Percentiles rank a stretch among this genome's conserved stretches.
Conservation (phyloP, 1,139 yeast species). For the Suhomyces guaymorum region DNA sequence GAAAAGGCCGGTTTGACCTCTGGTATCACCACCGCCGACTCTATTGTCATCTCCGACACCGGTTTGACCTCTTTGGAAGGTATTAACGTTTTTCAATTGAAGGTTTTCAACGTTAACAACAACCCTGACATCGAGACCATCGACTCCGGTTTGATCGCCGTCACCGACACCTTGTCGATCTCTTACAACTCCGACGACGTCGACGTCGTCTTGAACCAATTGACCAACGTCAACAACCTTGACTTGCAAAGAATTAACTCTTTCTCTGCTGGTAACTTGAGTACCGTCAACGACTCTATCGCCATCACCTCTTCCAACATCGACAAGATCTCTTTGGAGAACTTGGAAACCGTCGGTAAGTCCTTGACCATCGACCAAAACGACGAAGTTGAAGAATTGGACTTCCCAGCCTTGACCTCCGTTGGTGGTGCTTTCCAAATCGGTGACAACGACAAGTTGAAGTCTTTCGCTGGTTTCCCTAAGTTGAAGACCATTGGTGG, state of each 20-base stretch:
- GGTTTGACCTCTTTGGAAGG: slow-evolving; percentile 77
- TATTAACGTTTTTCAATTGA: slow-evolving; percentile 70
- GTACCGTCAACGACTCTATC: slow-evolving; percentile 74
- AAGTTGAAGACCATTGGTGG: slow-evolving; percentile 76
- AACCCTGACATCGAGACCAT: slow-evolving; percentile 63
- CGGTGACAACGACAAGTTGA: slow-evolving; percentile 76
- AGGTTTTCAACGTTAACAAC: slow-evolving; percentile 86
- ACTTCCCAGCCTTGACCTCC: slow-evolving; percentile 66
- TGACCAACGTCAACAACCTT: slow-evolving; percentile 82
- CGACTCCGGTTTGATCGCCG: slow-evolving; percentile 72
- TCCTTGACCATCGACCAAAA: slow-evolving; percentile 77
- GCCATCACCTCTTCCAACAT: slow-evolving; percentile 70
- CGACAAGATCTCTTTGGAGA: slow-evolving; percentile 55
- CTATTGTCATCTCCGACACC: slow-evolving; percentile 82
- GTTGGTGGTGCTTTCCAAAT: slow-evolving; percentile 89
- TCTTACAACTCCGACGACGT: slow-evolving; percentile 82
- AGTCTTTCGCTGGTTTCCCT: slow-evolving; percentile 70
- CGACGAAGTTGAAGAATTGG: slow-evolving; percentile 65
- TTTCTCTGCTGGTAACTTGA: slow-evolving; percentile 67
- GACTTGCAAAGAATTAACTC: slow-evolving; percentile 78
- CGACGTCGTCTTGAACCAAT: slow-evolving; percentile 64
- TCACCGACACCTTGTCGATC: slow-evolving; percentile 72
- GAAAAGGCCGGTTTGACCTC: slow-evolving; percentile 65
- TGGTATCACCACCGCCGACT: slow-evolving; percentile 74
- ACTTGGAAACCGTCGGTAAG: slow-evolving; percentile 69